Percentiles rank a stretch among this genome's conserved stretches.
Conservation (phyloP, 768 basidiomycete genomes). For the Strobilomyces confusus region DNA sequence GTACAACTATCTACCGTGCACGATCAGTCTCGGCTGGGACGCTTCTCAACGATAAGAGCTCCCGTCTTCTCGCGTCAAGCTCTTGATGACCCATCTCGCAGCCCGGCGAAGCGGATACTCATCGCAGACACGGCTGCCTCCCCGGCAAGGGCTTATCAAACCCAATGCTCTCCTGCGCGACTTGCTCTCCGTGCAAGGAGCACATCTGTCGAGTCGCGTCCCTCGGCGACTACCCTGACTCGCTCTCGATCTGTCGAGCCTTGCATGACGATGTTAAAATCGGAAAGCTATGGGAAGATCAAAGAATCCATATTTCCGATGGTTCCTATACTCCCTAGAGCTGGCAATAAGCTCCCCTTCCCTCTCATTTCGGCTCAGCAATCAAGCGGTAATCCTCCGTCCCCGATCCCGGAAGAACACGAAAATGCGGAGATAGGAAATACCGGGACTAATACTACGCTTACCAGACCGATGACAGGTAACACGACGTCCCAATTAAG, state of each 20-base stretch:
- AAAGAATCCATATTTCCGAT: conserved; percentile 23
- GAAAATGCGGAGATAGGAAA: conserved; percentile 7
- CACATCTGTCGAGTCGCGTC: conserved; percentile 34
- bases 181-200: conserved; percentile 27
- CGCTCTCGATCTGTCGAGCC: conserved; percentile 34
- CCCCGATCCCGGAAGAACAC: conserved; percentile 34
- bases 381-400: conserved; percentile 16
- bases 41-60: conserved; percentile 13
- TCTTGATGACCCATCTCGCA: conserved; percentile 36
- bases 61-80: conserved; percentile 42
- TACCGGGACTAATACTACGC: conserved; percentile 12
- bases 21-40: conserved; percentile 19
- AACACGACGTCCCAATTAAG: conserved; percentile 43
- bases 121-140: conserved; percentile 26
- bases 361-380: conserved; percentile 25
- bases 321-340: conserved; percentile 2
- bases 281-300: conserved; percentile 8
- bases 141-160: conserved; percentile 16
- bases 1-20: conserved; percentile 30
- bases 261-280: conserved; percentile 3
- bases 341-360: conserved; percentile 24
- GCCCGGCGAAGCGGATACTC: conserved; percentile 33
- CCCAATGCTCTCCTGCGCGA: conserved; percentile 15
- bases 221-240: conserved; percentile 6
- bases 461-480: conserved; percentile 19